Evolutionary conservation across 1,284 basidiomycete genomes (phyloP).

Genomic region (Ceratobasidium sp.): DNA sequence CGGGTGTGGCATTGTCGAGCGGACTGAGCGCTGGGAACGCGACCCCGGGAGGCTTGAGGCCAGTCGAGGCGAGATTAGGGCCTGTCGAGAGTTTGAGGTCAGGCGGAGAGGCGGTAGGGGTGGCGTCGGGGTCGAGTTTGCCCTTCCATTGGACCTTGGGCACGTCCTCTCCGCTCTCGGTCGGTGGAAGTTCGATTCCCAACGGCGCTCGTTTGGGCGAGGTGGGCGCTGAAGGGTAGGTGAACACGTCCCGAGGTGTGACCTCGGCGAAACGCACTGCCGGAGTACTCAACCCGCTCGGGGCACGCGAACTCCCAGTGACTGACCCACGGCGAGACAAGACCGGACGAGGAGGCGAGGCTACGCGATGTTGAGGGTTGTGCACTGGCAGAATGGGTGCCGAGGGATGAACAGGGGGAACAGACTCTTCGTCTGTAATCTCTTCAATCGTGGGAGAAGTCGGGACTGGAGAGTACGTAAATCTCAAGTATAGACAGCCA

Average conservation of each 20-base stretch:
- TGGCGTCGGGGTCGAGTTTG: not conserved
- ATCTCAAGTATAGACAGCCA: not conserved
- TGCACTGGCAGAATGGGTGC: not conserved
- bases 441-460: slow-evolving; percentile 23
- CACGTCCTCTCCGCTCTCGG: slow-evolving; percentile 49
- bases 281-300: slow-evolving; percentile 43
- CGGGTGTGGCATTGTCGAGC: slow-evolving; percentile 66
- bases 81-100: slow-evolving; percentile 13
- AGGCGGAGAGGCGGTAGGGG: slow-evolving; percentile 12
- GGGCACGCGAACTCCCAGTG: slow-evolving; percentile 35
- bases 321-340: slow-evolving; percentile 34
- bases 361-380: slow-evolving; percentile 18
- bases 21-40: slow-evolving; percentile 10
- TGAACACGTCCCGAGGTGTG: slow-evolving; percentile 63
- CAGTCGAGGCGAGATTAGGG: too few relatives aligned
- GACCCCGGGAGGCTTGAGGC: not conserved
- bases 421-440: slow-evolving; percentile 31
- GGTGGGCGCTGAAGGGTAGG: slow-evolving; percentile 78
- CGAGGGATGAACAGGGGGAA: not conserved
- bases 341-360: slow-evolving; percentile 5
- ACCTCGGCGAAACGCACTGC: slow-evolving; percentile 63
- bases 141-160: slow-evolving; percentile 35
- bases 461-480: slow-evolving; percentile 24
- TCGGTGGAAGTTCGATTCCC: slow-evolving; percentile 58
- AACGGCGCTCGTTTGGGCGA: slow-evolving; percentile 64